Evolutionary conservation across 2,329 filamentous ascomycete species (phyloP), one percentile per base, ranked within the genome.

Genomic region (Cordyceps cicadae): DNA sequence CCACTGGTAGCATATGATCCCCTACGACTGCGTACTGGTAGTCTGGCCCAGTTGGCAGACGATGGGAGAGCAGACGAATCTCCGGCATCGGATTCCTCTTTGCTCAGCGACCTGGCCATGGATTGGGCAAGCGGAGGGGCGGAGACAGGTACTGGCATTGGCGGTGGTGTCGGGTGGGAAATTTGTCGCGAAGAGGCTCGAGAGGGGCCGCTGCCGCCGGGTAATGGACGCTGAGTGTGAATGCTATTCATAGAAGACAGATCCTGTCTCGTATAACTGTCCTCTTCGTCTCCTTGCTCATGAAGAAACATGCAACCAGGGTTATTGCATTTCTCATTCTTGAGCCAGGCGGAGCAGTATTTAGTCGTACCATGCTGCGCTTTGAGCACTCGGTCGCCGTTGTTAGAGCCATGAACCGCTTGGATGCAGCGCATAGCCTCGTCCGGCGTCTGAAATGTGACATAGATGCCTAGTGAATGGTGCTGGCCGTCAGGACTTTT

Each of bases 301-400:
- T 99, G 94, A 55, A 99, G 76, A 73, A 99, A 99, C 85, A 97
- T 99, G 78, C 94, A 99, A 64, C 94, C 93, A 56, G 92, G 87
- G 70, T 99, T 99, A 61, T 90, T 92, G 75, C 94, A 99, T 66
- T 87, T 88, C 74, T 99, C 94, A 66, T 95, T 92, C 62, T 95
- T 89, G 19, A 99, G 81, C 79, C 95, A 99, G 4, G 94, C 93
- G 0, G 94, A 99, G 73, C 94, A 99, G 74, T 99, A 99, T 72
- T 99, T 99, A 5, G 94, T 99, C 0, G 94, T 99, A 26, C 94
- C 94, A 58, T 86, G 75, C 69, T 86, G 87, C 4, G 85, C 92
- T 78, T 90, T 87, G 21, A 99, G 76, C 15, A 90, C 81, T 55
- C 93, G 82, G 64, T 97, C 94, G 57, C 90, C 92, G 69, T 99